Evolutionary conservation across 176 grass and related monocot species (phyloP), one percentile per base, ranked within the genome.

Genomic region (Raddia guianensis): DNA sequence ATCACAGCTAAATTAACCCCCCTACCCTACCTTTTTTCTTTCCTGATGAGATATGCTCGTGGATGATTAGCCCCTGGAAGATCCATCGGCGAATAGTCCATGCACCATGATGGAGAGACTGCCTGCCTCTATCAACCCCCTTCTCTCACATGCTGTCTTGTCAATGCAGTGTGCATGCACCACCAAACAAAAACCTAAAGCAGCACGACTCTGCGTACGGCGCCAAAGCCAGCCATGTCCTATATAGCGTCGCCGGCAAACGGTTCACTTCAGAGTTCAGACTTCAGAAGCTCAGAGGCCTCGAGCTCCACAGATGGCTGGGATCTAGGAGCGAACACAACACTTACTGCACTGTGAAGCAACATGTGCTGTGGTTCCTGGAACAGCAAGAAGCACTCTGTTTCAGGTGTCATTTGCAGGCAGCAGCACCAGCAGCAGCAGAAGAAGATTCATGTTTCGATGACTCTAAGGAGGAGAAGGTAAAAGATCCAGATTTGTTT

Each of bases 391-490:
- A 63, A 46, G 13, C 18, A 44, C 18, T 65, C 43, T 0, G 27
- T 46, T 15, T 51, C 77, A 44, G 40, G 20, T 66, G 43, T 70
- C 56, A 71, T 82, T 5, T 40, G 37, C 68, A 43, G 68, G 45
- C 15, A 40, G 66, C 51, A 53, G 61, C 15, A 46, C 3, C 63
- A 15, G 35, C 12, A 54, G 53, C 8, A n/a, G n/a, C n/a, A n/a
- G 74, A n/a, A 79, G 63, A 63, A 54, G 80, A 14, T 55, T 32
- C 75, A 18, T 59, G 80, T 73, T 81, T 66, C 70, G 0, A 63
- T 84, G 52, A 49, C 75, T 65, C 67, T 91, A n/a, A 84, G 89
- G 80, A 84, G 80, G 73, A 89, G 82, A 70, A 90, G 88, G 88
- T 90, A 73, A 12, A 73, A 12, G 33, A 47, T 55, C 46, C 18